phyloP scores from a whole-genome alignment of 371 early-diverging fungal species.

The Globomyces sp. region DNA sequence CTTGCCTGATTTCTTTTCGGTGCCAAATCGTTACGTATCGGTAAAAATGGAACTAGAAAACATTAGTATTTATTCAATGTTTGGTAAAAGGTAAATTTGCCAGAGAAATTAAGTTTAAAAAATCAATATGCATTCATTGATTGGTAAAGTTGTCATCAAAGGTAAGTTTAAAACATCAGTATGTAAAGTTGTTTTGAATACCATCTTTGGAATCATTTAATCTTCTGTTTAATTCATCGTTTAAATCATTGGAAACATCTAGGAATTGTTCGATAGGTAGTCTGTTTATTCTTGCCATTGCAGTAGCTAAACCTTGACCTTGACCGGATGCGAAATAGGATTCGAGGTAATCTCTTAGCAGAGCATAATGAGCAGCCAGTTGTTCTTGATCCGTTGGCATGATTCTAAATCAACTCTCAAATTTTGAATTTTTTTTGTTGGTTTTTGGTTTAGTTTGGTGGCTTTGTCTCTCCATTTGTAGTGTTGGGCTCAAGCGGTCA shows the following conservation, averaged over 20 bases:
- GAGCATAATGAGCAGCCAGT: conserved; percentile 16
- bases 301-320: background rate
- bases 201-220: conserved; percentile 9
- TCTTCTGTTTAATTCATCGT: conserved; percentile 21
- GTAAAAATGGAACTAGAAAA: conserved; percentile 69
- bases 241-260: conserved; percentile 18
- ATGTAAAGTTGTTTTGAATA: background rate
- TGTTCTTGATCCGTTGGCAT: background rate
- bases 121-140: conserved; percentile 4
- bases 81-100: background rate
- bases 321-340: conserved; percentile 11
- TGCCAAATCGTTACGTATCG: conserved; percentile 73
- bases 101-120: background rate
- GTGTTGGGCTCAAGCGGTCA: background rate
- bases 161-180: no score
- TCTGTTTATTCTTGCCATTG: conserved; percentile 15
- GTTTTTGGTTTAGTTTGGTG: no score
- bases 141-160: background rate
- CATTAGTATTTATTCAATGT: conserved; percentile 3
- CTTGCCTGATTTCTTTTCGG: conserved; percentile 89
- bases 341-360: conserved; percentile 19
- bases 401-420: background rate
- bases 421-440: no score
- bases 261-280: conserved; percentile 20
- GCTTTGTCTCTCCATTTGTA: no score